Conservation (phyloP, 108 stramenopile species). For the Ochromonas danica region DNA sequence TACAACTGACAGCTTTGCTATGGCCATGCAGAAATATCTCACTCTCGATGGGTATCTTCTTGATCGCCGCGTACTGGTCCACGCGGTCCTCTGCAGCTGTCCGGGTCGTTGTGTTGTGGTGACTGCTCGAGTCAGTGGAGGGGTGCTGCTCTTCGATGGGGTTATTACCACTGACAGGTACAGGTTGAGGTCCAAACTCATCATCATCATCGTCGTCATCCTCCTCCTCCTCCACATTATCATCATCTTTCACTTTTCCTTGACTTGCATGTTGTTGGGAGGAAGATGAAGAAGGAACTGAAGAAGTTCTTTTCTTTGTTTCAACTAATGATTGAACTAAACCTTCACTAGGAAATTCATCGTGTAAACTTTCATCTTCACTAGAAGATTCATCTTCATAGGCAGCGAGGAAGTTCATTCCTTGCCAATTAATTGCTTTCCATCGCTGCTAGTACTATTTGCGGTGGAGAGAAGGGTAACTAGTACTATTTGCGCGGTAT, state of each 20-base stretch:
- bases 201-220: slow-evolving; percentile 3
- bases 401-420: no score
- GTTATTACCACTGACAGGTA: background rate
- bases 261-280: no score
- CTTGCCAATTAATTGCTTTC: no score
- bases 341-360: no score
- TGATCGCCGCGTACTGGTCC: background rate
- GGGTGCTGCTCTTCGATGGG: background rate
- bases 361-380: no score
- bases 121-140: background rate
- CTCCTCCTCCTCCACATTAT: background rate
- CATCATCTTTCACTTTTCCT: background rate
- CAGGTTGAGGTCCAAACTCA: background rate
- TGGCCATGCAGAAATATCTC: slow-evolving; percentile 44
- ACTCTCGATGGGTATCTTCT: background rate
- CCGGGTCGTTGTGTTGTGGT: background rate
- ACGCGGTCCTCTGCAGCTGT: background rate
- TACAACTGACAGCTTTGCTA: slow-evolving; percentile 50
- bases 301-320: no score
- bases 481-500: no score
- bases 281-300: no score
- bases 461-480: no score
- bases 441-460: no score
- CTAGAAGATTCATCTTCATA: no score
- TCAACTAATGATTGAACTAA: no score